Base-by-base conservation (phyloP, 179 eudicot species). In the Sideroxylon spinosum region DNA sequence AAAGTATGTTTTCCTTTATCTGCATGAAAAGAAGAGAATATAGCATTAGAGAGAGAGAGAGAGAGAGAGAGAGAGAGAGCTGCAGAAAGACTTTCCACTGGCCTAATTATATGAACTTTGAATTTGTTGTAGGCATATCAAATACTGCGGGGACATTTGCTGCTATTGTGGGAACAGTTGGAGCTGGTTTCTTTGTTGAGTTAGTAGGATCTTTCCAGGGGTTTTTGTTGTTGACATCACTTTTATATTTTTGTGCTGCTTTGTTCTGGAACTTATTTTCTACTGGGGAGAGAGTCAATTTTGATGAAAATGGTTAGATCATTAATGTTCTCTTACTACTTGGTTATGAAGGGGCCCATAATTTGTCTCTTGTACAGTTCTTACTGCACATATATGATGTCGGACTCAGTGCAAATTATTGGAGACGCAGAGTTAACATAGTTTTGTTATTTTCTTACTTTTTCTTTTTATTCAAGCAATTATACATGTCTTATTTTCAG, bases 121-220 rank as follows among this genome's bases (percentile, higher is more conserved):
- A 26, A 28, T 17, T 65, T 68, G 16, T 64, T 76, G 66, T 80
- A 94, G 98, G 98, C 71, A 82, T 94, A 84, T 86, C 98, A 25
- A 94, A 88, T 67, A 94, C 98, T 62, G 97, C 91, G 14, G 98
- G 98, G 49, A 89, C 97, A 26, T 78, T 87, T 53, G 97, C 97
- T 80, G 98, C 98, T 60, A 92, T 94, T 26, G 26, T 88, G n/a
- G 97, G 98, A 83, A 94, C 98, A 20, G 86, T 94, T 76, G 98
- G 98, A 78, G 94, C 97, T 75, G 98, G 98, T 52, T 92, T 64
- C 80, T 94, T 92, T 80, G 98, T 94, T 64, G 92, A 94, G 79
- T 67, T 86, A 69, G 79, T 88, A 20, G 98, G 98, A 59, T 93
- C 98, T 28, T 93, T 93, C 84, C 79, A 75, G 75, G 98, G 98